phyloP scores from a whole-genome alignment of 345 rosid genomes.

The Pugionium dolabratum region DNA sequence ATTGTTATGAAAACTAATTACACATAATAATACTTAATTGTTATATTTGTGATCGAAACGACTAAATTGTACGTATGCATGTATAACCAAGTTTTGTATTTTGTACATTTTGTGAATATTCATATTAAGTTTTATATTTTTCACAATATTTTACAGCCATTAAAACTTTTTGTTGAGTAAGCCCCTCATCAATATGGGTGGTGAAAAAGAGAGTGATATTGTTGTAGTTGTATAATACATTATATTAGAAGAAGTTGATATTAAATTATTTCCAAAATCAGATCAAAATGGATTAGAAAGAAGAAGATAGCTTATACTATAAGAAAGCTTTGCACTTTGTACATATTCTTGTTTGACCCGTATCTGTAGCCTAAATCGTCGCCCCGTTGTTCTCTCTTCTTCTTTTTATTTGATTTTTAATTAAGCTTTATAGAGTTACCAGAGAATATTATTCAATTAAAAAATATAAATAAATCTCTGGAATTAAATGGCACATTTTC shows the following conservation, averaged over 20 bases:
- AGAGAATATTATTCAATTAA: not conserved
- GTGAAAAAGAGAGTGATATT: conserved; percentile 8
- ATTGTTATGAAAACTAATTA: conserved; percentile 37
- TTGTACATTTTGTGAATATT: conserved; percentile 2
- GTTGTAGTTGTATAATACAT: not conserved
- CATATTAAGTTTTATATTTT: too few relatives aligned
- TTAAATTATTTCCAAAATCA: conserved; percentile 6
- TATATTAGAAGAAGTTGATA: not conserved
- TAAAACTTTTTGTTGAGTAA: too few relatives aligned
- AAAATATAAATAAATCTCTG: not conserved
- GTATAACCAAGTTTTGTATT: conserved; percentile 20
- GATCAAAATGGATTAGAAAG: conserved; percentile 28
- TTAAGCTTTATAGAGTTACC: conserved; percentile 11
- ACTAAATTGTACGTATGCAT: conserved; percentile 43
- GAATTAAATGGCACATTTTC: not conserved
- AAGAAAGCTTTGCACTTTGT: conserved; percentile 48
- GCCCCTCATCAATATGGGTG: too few relatives aligned
- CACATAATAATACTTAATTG: not conserved
- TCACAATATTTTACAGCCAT: too few relatives aligned
- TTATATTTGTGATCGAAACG: not conserved
- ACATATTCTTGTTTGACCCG: conserved; percentile 84
- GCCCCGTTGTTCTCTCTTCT: conserved; percentile 59
- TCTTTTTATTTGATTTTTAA: conserved; percentile 15
- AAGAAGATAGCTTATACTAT: conserved; percentile 54
- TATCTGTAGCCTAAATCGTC: conserved; percentile 57